These are phyloP conservation scores for Fusarium austroafricanum DNA, from an alignment of 2,329 filamentous ascomycete genomes.

Conservation along the genomic window DNA sequence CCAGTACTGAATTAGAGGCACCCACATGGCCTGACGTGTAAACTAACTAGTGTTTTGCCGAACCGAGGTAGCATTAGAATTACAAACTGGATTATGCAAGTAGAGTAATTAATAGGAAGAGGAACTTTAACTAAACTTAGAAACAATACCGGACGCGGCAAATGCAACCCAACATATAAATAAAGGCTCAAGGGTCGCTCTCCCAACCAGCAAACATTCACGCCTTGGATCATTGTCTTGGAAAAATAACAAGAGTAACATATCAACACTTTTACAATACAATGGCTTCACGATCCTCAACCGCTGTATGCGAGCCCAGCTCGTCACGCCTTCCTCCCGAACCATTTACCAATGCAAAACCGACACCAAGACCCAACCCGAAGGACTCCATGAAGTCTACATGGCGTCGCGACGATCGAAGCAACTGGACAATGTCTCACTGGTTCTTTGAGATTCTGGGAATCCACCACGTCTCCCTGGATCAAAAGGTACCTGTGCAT, in stretches of 20 bases:
- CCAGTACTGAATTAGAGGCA: not conserved
- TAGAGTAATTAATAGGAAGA: not conserved
- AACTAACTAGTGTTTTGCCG: not conserved
- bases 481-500: not conserved
- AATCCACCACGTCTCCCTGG: not conserved
- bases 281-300: constrained; percentile 8
- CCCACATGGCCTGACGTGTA: not conserved
- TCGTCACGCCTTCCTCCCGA: not conserved
- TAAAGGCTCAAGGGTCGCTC: not conserved
- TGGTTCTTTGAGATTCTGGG: not conserved
- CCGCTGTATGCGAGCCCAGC: not conserved
- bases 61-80: not conserved
- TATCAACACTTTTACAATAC: not conserved
- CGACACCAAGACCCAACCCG: not conserved
- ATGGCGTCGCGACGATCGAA: not conserved
- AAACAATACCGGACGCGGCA: not conserved
- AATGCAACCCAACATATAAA: not conserved
- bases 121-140: not conserved
- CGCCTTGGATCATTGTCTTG: not conserved
- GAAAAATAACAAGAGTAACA: not conserved
- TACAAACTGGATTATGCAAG: not conserved
- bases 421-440: not conserved
- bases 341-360: not conserved
- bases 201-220: not conserved
- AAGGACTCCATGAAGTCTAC: constrained; percentile 9